A percentile compares a stretch with the other conserved stretches of the same genome.
Evolutionary conservation across 2,329 filamentous ascomycete species (phyloP).

Genomic region (Fusarium paranaense): DNA sequence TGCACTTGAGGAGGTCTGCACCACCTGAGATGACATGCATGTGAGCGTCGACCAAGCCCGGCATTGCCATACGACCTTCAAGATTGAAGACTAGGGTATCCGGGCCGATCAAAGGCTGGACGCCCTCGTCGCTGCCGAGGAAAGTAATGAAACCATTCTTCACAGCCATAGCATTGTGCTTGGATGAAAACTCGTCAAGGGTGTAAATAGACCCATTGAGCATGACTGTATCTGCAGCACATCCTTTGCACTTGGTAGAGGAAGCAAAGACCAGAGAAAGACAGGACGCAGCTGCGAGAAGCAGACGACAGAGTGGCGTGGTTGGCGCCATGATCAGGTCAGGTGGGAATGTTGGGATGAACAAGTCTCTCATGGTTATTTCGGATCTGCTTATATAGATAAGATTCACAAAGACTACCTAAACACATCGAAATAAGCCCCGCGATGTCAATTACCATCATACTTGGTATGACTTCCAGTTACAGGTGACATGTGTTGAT

Average conservation of each 20-base stretch:
- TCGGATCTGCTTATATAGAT: neutral
- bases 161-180: neutral
- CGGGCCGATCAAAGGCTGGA: neutral
- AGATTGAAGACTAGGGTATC: neutral
- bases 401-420: neutral
- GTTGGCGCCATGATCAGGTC: neutral
- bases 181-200: neutral
- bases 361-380: neutral
- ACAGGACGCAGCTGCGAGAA: neutral
- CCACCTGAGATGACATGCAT: neutral
- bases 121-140: neutral
- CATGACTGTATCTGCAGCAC: neutral
- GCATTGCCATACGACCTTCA: neutral
- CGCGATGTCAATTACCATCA: neutral
- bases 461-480: neutral
- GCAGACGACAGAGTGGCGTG: neutral
- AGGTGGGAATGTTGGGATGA: neutral
- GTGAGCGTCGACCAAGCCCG: neutral
- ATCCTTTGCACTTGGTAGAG: neutral
- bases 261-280: neutral
- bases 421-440: neutral
- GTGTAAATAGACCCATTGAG: neutral
- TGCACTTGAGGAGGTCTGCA: neutral
- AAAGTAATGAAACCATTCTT: neutral
- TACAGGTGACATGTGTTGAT: neutral